phyloP scores from a whole-genome alignment of 495 filamentous ascomycete genomes.

The Aspergillus sclerotioniger region DNA sequence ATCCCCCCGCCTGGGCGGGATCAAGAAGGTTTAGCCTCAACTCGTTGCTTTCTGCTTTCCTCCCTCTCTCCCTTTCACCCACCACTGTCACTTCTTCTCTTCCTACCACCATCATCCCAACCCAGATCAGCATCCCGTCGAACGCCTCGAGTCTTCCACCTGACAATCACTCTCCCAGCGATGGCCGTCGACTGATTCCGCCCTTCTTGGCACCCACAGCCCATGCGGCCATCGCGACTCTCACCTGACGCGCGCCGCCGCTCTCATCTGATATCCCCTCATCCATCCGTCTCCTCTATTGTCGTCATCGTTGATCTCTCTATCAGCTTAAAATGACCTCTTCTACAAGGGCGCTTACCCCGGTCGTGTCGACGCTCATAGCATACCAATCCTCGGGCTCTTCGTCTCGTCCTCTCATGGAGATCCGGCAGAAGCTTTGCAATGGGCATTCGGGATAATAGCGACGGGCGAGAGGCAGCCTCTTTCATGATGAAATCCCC shows the following conservation, averaged over 20 bases:
- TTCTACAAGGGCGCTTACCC: background rate
- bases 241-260: background rate
- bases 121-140: background rate
- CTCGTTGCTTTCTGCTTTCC: too few species aligned
- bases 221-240: slow-evolving; percentile 4
- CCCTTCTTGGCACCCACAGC: slow-evolving; percentile 3
- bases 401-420: background rate
- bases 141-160: background rate
- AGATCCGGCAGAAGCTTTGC: background rate
- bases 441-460: slow-evolving; percentile 4
- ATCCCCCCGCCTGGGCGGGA: too few species aligned
- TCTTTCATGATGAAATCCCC: background rate
- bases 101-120: background rate
- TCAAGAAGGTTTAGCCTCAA: too few species aligned
- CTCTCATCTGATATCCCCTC: slow-evolving; percentile 2
- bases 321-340: background rate
- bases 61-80: too few species aligned
- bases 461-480: background rate
- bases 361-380: background rate
- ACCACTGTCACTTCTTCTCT: background rate
- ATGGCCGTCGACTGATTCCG: slow-evolving; percentile 1
- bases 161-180: background rate
- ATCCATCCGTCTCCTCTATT: background rate
- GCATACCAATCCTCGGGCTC: background rate
- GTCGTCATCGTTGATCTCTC: background rate